phyloP scores from a whole-genome alignment of 768 basidiomycete genomes.

The Paxillus involutus region DNA sequence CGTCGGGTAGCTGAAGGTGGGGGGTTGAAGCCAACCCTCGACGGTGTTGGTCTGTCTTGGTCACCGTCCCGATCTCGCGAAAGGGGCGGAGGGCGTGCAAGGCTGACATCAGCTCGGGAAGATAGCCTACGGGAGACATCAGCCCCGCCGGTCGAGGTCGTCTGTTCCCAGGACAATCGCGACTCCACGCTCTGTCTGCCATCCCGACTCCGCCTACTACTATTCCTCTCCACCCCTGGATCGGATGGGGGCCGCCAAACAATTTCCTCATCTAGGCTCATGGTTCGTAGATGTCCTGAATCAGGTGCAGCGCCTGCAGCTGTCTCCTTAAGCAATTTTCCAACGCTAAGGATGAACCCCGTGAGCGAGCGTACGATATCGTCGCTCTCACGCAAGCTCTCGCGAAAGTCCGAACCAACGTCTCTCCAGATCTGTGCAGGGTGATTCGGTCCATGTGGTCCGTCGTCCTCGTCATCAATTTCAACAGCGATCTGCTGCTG shows the following conservation, averaged over 20 bases:
- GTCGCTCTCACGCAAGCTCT: slow-evolving; percentile 70
- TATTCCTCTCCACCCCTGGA: slow-evolving; percentile 32
- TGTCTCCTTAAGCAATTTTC: slow-evolving; percentile 64
- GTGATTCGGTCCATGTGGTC: slow-evolving; percentile 30
- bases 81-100: slow-evolving; percentile 25
- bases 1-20: slow-evolving; percentile 44
- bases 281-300: slow-evolving; percentile 44
- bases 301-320: slow-evolving; percentile 28
- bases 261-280: slow-evolving; percentile 55
- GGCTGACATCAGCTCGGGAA: slow-evolving; percentile 21
- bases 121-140: slow-evolving; percentile 28
- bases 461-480: slow-evolving; percentile 47
- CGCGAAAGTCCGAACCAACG: slow-evolving; percentile 71
- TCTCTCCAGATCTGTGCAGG: slow-evolving; percentile 63
- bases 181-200: slow-evolving; percentile 54
- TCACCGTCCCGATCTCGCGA: slow-evolving; percentile 26
- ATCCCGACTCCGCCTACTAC: slow-evolving; percentile 52
- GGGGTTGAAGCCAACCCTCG: slow-evolving; percentile 19
- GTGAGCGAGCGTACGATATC: slow-evolving; percentile 78
- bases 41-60: slow-evolving; percentile 24
- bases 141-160: slow-evolving; percentile 16
- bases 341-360: slow-evolving; percentile 72
- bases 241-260: slow-evolving; percentile 36
- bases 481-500: slow-evolving; percentile 78
- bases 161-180: slow-evolving; percentile 45